These are phyloP conservation scores for Pelargonium citronellum DNA, from an alignment of 441 rosid species.

Conservation along the genomic window DNA sequence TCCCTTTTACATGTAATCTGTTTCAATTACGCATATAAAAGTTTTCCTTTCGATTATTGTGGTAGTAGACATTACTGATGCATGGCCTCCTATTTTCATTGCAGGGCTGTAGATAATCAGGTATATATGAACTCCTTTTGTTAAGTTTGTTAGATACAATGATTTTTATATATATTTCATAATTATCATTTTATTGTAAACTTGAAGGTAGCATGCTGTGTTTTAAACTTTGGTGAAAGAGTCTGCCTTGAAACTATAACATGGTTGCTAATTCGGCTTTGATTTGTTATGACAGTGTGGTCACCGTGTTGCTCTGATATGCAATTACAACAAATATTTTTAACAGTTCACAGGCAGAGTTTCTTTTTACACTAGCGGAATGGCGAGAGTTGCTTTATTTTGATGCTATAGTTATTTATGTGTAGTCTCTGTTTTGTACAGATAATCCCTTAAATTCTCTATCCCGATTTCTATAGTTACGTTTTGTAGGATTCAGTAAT, in stretches of 20 bases:
- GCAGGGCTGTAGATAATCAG: constrained; percentile 97
- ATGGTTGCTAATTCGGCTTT: background rate
- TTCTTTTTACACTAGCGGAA: background rate
- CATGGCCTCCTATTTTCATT: constrained; percentile 22
- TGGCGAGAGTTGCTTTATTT: background rate
- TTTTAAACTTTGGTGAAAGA: background rate
- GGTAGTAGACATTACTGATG: constrained; percentile 20
- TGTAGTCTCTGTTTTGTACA: background rate
- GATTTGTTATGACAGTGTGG: background rate
- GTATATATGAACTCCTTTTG: constrained; percentile 31
- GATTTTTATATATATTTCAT: background rate
- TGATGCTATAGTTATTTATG: background rate
- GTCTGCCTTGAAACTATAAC: background rate
- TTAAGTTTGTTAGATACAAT: background rate
- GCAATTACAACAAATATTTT: background rate
- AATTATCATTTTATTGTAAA: background rate
- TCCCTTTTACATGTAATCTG: background rate
- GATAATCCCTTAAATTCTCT: background rate
- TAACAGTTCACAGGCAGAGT: background rate
- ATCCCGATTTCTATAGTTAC: background rate
- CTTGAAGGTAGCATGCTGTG: background rate
- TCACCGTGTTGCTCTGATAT: constrained; percentile 1
- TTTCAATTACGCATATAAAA: constrained; percentile 1
- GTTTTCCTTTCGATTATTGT: constrained; percentile 3
- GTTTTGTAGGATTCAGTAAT: background rate